Base-by-base conservation (phyloP, 306 rosid species). In the Trifolium subterraneum region DNA sequence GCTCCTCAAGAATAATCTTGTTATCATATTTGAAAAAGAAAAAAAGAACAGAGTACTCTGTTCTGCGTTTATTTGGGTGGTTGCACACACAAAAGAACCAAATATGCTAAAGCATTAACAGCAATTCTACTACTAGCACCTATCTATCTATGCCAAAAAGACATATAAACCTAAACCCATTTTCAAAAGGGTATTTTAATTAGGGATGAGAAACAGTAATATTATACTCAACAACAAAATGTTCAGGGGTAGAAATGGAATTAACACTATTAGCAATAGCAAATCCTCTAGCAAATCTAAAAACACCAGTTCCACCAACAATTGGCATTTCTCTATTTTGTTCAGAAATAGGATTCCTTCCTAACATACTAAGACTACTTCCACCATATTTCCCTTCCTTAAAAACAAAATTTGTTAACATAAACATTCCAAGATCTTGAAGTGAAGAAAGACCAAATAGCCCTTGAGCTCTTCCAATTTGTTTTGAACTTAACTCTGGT, bases 381-480 rank as follows among this genome's bases (percentile, higher is more conserved):
- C 84, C 84, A 0, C 18, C 76, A 33, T 68, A 80, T 0, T 14
- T 12, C 0, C 80, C 80, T 0, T 74, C 55, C 0, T 39, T 61
- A 73, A 80, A 80, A 3, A 20, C 76, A 13, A 80, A 74, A 33
- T 80, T 80, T 4, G 48, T 74, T 25, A 74, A 35, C 84, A 80
- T 74, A 47, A 20, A 23, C 84, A 69, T 63, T 7, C 63, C 84
- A 5, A 74, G 67, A 16, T 69, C 84, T 3, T 80, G 33, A 0
- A 80, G 59, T 19, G 84, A 80, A 44, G 80, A 36, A 14, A 80
- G 15, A 4, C 72, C 80, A 41, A 80, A 69, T 9, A 80, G 1
- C 5, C 84, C 84, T 20, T 80, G 84, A 4, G 84, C 84, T 16
- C 84, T 61, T 23, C 84, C 84, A n/a, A 80, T 22, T 0, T n/a